phyloP scores from a whole-genome alignment of 768 basidiomycete species.

The Mycena capillaripes region DNA sequence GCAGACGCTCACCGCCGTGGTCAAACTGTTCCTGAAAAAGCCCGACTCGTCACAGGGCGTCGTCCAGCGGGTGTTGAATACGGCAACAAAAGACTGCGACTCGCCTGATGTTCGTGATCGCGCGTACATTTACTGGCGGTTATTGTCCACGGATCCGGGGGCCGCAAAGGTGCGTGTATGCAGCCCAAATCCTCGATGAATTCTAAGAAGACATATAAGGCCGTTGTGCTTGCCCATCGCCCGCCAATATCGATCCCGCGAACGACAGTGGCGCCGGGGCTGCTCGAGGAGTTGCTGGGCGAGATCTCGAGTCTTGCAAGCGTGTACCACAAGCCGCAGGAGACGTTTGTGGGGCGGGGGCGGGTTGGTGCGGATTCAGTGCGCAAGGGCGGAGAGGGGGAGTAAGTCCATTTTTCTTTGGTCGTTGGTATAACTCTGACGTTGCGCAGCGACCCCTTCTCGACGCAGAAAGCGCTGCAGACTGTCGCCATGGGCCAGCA shows the following conservation, averaged over 20 bases:
- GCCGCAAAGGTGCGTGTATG: constrained; percentile 84
- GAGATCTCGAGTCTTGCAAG: constrained; percentile 93
- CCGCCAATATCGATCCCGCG: constrained; percentile 95
- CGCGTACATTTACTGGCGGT: constrained; percentile 98
- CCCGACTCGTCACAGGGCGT: constrained; percentile 93
- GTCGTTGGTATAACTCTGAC: constrained; percentile 7
- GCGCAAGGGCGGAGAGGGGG: constrained; percentile 73
- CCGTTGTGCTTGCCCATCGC: constrained; percentile 90
- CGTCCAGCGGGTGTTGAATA: constrained; percentile 92
- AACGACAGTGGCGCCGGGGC: constrained; percentile 88
- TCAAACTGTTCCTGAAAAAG: constrained; percentile 96
- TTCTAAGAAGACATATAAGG: constrained; percentile 47
- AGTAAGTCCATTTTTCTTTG: constrained; percentile 32
- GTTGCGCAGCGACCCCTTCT: constrained; percentile 69
- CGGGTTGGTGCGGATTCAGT: constrained; percentile 88
- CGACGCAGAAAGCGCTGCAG: constrained; percentile 88
- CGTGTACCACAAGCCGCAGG: constrained; percentile 97
- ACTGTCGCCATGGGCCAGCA: constrained; percentile 93
- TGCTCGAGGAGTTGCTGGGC: constrained; percentile 91
- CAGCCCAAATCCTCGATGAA: background rate
- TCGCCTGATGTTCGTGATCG: constrained; percentile 96
- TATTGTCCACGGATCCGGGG: constrained; percentile 94
- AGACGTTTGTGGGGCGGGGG: constrained; percentile 95
- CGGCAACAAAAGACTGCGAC: constrained; percentile 97
- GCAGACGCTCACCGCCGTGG: constrained; percentile 92